Base-by-base conservation (phyloP, 2,329 filamentous ascomycete species). In the Helminthosporium solani region DNA sequence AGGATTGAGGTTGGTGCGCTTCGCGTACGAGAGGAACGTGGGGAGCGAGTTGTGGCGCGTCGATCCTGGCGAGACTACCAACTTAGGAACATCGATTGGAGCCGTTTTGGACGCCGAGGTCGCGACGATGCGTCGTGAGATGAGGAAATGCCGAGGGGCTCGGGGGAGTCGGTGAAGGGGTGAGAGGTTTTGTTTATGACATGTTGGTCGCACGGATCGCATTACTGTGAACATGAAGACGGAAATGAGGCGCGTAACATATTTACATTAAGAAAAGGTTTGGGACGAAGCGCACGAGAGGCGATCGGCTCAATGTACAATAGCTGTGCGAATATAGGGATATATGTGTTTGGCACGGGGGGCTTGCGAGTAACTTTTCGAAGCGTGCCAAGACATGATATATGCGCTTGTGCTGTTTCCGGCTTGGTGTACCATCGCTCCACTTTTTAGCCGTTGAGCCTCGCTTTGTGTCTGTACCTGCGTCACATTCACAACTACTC, bases 21-120 rank as follows among this genome's bases (percentile, higher is more conserved):
- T 65, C 4, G 84, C 84, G 65, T 90, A 84, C 20, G 77, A 72
- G 21, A 87, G 67, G 64, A 90, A 92, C 0, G 83, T 81, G 1
- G 73, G 55, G 3, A 90, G 75, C 58, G 86, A 79, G 53, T 81
- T 72, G 66, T 91, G 88, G 36, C 81, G 67, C 15, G 47, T 40
- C 14, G 66, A 70, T 30, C 67, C 68, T 8, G 58, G 64, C 2
- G 55, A 37, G 12, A 67, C 42, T 12, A 61, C 44, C 8, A 68
- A 25, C 33, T 56, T 64, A 9, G 67, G 64, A 1, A 64, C 33
- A 8, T 63, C 57, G 46, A 62, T 38, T 8, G 57, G 61, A 6
- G 59, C 63, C 5, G 53, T 40, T 25, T 58, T 52, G 12, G 52
- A 40, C 3, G 61, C 47, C 7, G 57, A 63, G 1, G 64, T 66